Percentiles rank a stretch among this genome's conserved stretches.
phyloP scores from a whole-genome alignment of 345 rosid species.

The Streptanthus diversifolius region DNA sequence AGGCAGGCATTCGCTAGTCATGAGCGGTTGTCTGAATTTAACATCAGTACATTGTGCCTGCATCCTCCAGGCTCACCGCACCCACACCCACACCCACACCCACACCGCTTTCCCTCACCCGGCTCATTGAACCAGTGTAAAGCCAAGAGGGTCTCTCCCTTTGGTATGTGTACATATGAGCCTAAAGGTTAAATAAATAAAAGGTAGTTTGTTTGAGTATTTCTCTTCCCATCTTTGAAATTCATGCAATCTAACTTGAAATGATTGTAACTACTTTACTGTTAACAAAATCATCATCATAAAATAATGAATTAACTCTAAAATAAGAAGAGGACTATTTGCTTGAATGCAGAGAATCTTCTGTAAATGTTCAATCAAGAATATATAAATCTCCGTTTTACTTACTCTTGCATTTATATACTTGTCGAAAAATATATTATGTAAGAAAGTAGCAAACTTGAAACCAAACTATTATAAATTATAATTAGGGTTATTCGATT shows the following conservation, averaged over 20 bases:
- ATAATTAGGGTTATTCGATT: no score
- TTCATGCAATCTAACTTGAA: conserved; percentile 10
- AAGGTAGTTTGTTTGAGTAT: conserved; percentile 10
- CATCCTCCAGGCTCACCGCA: conserved; percentile 67
- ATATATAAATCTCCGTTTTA: neutral
- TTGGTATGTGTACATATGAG: conserved; percentile 14
- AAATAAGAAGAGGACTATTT: neutral
- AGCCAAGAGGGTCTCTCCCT: conserved; percentile 6
- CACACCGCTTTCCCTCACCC: conserved; percentile 23
- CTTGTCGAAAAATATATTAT: no score
- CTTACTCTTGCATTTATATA: no score
- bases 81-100: neutral
- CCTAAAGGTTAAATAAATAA: neutral
- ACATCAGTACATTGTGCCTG: conserved; percentile 95
- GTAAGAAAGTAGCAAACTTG: no score
- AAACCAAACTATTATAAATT: no score
- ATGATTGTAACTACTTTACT: neutral
- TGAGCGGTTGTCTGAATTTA: conserved; percentile 85
- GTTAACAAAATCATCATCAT: neutral
- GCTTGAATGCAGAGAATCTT: neutral
- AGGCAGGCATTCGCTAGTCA: conserved; percentile 86
- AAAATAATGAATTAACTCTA: neutral
- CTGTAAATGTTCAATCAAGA: neutral
- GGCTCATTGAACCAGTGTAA: conserved; percentile 19
- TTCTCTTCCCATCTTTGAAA: neutral